Percentiles rank a stretch among this genome's conserved stretches.
Evolutionary conservation across 768 basidiomycete species (phyloP).

Genomic region (Naganishia kalamii): DNA sequence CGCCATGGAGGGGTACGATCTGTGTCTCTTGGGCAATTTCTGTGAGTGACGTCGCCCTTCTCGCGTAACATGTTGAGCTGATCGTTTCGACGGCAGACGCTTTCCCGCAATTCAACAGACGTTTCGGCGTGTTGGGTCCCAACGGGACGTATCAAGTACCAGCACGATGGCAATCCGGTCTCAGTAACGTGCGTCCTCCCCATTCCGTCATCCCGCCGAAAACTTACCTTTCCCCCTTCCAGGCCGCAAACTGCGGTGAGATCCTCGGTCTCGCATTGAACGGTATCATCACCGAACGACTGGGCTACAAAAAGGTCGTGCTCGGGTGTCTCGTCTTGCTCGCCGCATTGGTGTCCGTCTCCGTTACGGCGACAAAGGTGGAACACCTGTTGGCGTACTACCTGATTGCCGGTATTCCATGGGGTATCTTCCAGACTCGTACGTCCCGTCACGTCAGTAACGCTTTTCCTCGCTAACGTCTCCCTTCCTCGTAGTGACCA

Average conservation of each 20-base stretch:
- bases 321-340: slow-evolving; percentile 34
- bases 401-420: slow-evolving; percentile 22
- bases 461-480: background rate
- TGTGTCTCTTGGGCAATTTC: slow-evolving; percentile 23
- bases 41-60: slow-evolving; percentile 7
- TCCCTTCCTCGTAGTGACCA: slow-evolving; percentile 10
- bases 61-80: background rate
- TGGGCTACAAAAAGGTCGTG: slow-evolving; percentile 45
- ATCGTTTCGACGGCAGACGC: slow-evolving; percentile 25
- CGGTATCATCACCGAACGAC: slow-evolving; percentile 45
- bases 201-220: background rate
- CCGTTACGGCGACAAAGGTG: slow-evolving; percentile 17
- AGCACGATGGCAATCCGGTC: slow-evolving; percentile 47
- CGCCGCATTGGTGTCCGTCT: slow-evolving; percentile 33
- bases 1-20: slow-evolving; percentile 45
- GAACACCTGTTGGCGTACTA: slow-evolving; percentile 18
- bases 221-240: slow-evolving; percentile 7
- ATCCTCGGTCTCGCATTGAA: slow-evolving; percentile 47
- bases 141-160: slow-evolving; percentile 45
- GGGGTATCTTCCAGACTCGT: slow-evolving; percentile 21
- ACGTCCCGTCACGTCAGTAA: background rate
- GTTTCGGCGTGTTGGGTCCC: slow-evolving; percentile 33
- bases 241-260: slow-evolving; percentile 45
- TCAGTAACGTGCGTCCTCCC: slow-evolving; percentile 36
- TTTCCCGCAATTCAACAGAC: slow-evolving; percentile 39